phyloP scores from a whole-genome alignment of 495 filamentous ascomycete species.

The Penicillium goetzii region DNA sequence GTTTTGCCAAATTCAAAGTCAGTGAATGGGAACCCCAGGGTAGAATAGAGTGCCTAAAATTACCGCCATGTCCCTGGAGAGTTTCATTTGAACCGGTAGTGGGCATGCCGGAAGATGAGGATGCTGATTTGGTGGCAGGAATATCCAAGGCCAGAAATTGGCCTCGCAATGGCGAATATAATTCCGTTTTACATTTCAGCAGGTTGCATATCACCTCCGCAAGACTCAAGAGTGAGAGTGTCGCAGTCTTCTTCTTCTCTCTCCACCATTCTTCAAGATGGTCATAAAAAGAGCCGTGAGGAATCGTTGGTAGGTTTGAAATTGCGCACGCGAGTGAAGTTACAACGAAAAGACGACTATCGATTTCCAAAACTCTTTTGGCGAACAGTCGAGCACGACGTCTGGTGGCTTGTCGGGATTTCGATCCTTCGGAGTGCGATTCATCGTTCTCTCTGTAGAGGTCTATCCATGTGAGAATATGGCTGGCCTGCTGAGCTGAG shows the following conservation, averaged over 20 bases:
- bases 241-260: neutral
- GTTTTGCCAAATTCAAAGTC: neutral
- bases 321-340: neutral
- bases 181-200: neutral
- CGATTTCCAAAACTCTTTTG: neutral
- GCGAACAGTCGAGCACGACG: neutral
- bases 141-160: neutral
- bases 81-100: neutral
- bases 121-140: neutral
- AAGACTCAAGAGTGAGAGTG: neutral
- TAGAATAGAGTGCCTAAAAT: neutral
- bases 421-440: neutral
- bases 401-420: neutral
- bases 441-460: neutral
- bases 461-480: neutral
- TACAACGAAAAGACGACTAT: neutral
- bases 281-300: neutral
- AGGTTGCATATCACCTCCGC: neutral
- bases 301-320: neutral
- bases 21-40: neutral
- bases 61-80: neutral
- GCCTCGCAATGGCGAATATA: neutral
- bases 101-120: neutral
- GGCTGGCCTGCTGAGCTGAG: neutral
- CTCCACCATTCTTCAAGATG: neutral